Evolutionary conservation across 2,329 filamentous ascomycete genomes (phyloP).

Genomic region (Epichloe gansuensis): DNA sequence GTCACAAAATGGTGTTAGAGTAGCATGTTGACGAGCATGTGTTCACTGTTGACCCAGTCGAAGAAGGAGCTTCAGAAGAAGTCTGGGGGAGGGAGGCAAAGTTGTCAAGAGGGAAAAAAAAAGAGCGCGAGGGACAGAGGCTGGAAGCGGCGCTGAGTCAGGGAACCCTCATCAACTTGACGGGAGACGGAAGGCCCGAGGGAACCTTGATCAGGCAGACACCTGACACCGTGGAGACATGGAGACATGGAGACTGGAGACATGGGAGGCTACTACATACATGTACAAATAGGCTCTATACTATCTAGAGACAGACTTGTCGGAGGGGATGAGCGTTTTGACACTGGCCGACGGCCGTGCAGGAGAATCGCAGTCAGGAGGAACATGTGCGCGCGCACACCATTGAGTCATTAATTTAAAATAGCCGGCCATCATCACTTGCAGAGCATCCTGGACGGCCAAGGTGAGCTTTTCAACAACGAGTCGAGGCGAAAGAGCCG

Average conservation of each 20-base stretch:
- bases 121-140: not conserved
- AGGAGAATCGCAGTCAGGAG: too few relatives aligned
- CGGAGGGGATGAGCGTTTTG: too few relatives aligned
- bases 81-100: not conserved
- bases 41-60: not conserved
- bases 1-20: not conserved
- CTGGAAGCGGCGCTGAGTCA: not conserved
- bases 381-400: too few relatives aligned
- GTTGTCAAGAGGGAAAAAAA: not conserved
- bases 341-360: too few relatives aligned
- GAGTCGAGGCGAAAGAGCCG: not conserved
- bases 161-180: not conserved
- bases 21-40: slow-evolving; percentile 1
- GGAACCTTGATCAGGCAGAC: not conserved
- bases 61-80: not conserved
- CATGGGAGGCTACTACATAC: not conserved
- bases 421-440: too few relatives aligned
- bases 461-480: too few relatives aligned
- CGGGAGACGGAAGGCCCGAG: not conserved
- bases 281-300: too few relatives aligned
- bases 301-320: too few relatives aligned
- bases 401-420: too few relatives aligned
- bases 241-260: not conserved
- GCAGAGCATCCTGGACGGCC: too few relatives aligned
- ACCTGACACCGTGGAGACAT: not conserved